A percentile compares a stretch with the other conserved stretches of the same genome.
These are phyloP conservation scores for Platanus orientalis DNA, from an alignment of 164 flowering plant genomes.

Conservation along the genomic window DNA sequence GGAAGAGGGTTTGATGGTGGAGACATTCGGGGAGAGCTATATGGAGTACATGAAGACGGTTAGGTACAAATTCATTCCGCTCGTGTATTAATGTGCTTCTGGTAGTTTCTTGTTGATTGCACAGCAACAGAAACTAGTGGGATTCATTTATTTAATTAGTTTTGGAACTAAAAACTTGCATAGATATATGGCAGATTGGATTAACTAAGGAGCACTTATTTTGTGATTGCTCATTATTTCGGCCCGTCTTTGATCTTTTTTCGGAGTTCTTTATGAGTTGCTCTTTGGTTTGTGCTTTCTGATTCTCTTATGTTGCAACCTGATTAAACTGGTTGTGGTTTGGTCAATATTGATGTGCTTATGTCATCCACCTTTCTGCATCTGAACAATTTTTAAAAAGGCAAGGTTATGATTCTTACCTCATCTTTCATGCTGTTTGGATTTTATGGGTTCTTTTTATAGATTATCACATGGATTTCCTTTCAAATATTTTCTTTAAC, in stretches of 20 bases:
- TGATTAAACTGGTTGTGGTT: neutral
- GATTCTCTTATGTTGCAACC: too few relatives aligned
- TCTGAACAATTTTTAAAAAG: too few relatives aligned
- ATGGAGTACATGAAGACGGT: constrained; percentile 63
- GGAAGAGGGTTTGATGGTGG: constrained; percentile 79
- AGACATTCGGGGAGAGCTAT: constrained; percentile 65
- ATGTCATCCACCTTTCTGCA: too few relatives aligned
- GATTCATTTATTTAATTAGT: neutral
- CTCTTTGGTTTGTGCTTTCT: neutral
- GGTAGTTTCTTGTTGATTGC: constrained; percentile 14
- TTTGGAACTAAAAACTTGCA: neutral
- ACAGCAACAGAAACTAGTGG: constrained; percentile 2
- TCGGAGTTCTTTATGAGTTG: neutral
- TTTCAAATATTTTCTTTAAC: too few relatives aligned
- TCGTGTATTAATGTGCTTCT: constrained; percentile 47
- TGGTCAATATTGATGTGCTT: constrained; percentile 5
- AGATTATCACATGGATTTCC: too few relatives aligned
- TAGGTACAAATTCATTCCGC: constrained; percentile 78
- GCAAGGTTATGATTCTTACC: too few relatives aligned
- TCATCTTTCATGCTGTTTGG: too few relatives aligned
- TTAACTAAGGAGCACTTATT: neutral
- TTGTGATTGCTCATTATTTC: neutral
- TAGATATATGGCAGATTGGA: neutral
- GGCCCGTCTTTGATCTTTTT: too few relatives aligned
- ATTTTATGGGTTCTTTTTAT: too few relatives aligned